Base-by-base conservation (phyloP, 2,329 filamentous ascomycete species). In the Ophiostoma perfectum region DNA sequence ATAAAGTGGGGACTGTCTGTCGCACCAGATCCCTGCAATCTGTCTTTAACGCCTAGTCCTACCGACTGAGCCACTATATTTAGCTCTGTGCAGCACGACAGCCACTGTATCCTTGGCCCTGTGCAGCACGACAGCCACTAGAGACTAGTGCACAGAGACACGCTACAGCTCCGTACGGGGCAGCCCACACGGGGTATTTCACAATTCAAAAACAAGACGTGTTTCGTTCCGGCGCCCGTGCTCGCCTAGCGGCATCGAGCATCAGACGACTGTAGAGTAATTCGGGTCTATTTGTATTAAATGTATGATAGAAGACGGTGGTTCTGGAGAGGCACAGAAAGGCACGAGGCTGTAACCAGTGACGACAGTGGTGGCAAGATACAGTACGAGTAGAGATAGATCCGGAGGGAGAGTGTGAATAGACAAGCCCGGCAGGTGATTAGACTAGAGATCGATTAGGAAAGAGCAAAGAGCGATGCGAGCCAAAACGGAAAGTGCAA, bases 401-500 rank as follows among this genome's bases (percentile, higher is more conserved):
- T n/a, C n/a, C n/a, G n/a, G n/a, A n/a, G n/a, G n/a, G 14, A 9
- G 27, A 58, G 49, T 60, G 27, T 38, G 27, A 60, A 60, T 60
- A 60, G 55, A 8, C 6, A 12, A 44, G 42, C 27, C 27, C 27
- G 27, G 27, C 27, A 44, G 2, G 4, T 49, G 45, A 14, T 27
- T 11, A 60, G 27, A 38, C 18, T 60, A 60, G 55, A 38, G 55
- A 60, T 60, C 27, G 38, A 60, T 14, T 60, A 60, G 55, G 55
- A 60, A 60, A 60, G 55, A 60, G 55, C 55, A 60, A 38, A 60
- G 55, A 60, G 38, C 9, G 27, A 60, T 38, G n/a, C 49, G 55
- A 60, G 55, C 55, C 27, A 60, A 60, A 60, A 60, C 55, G 55
- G 55, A 38, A 60, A 60, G 55, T 60, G 55, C 55, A 60, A 39